Percentiles rank a stretch among this genome's conserved stretches.
phyloP scores from a whole-genome alignment of 2,329 filamentous ascomycete species.

The Aspergillus pseudoglaucus region DNA sequence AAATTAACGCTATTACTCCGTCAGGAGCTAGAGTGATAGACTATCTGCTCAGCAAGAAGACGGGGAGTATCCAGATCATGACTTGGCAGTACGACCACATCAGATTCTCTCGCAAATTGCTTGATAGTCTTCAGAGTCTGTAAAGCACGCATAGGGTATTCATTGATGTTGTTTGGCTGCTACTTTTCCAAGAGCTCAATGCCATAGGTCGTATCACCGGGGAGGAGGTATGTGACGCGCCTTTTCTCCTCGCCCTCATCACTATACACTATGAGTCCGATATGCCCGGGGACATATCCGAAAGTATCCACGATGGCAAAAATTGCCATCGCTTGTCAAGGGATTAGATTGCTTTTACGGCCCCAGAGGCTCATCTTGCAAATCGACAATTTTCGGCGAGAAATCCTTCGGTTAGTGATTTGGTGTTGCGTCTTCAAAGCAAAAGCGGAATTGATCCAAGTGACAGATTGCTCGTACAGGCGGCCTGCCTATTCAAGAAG shows the following conservation, averaged over 20 bases:
- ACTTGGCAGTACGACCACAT: slow-evolving; percentile 11
- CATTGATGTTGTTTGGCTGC: slow-evolving; percentile 27
- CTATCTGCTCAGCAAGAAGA: slow-evolving; percentile 6
- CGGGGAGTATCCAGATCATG: slow-evolving; percentile 10
- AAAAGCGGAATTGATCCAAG: too few relatives aligned
- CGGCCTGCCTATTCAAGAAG: too few relatives aligned
- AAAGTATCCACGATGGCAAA: slow-evolving; percentile 28
- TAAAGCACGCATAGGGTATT: slow-evolving; percentile 21
- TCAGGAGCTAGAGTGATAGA: slow-evolving; percentile 4
- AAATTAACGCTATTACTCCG: background rate
- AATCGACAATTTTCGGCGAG: slow-evolving; percentile 21
- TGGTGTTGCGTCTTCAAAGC: slow-evolving; percentile 21
- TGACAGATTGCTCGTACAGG: too few relatives aligned
- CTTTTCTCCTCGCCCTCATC: background rate
- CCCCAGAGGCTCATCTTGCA: slow-evolving; percentile 18
- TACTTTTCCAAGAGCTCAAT: slow-evolving; percentile 25
- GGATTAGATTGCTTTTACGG: slow-evolving; percentile 23
- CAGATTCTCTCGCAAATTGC: slow-evolving; percentile 18
- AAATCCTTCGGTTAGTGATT: slow-evolving; percentile 28
- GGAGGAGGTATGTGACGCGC: slow-evolving; percentile 6
- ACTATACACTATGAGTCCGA: slow-evolving; percentile 24
- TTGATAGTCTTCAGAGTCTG: slow-evolving; percentile 26
- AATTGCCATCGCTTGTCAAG: slow-evolving; percentile 23
- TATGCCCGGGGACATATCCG: slow-evolving; percentile 30
- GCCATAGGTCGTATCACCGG: slow-evolving; percentile 23